A percentile compares a stretch with the other conserved stretches of the same genome.
Conservation (phyloP, 139 green algal species). For the Coelastrella sp. region DNA sequence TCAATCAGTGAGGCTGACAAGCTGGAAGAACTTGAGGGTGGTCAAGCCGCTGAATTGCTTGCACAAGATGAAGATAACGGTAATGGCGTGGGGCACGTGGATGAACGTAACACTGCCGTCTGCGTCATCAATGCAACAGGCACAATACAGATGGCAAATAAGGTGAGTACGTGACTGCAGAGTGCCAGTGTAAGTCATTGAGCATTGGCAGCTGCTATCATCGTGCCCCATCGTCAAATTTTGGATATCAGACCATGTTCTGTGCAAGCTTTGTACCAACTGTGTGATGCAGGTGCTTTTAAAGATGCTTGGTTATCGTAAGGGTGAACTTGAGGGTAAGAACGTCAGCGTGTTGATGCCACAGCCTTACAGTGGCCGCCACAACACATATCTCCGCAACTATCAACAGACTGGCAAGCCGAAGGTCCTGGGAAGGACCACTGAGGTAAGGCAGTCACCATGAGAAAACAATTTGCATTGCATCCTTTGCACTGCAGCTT, state of each 20-base stretch:
- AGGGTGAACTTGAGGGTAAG: conserved; percentile 69
- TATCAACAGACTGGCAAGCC: conserved; percentile 61
- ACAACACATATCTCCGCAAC: conserved; percentile 70
- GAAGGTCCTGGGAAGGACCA: conserved; percentile 59
- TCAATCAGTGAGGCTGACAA: conserved; percentile 52
- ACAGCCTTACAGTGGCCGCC: conserved; percentile 56
- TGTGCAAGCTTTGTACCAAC: neutral
- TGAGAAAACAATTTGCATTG: neutral
- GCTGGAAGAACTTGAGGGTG: conserved; percentile 48
- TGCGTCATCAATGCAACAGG: conserved; percentile 58
- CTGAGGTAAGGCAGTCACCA: no score
- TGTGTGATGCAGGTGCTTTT: conserved; percentile 46
- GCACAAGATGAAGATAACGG: neutral
- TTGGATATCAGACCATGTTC: no score
- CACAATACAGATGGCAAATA: conserved; percentile 62
- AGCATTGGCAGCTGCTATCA: no score
- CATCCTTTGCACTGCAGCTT: no score
- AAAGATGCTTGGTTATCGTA: conserved; percentile 63
- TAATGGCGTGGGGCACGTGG: conserved; percentile 37
- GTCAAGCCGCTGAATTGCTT: neutral
- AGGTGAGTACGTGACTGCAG: no score
- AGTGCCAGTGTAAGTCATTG: no score
- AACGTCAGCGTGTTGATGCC: conserved; percentile 72
- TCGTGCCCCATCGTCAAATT: no score
- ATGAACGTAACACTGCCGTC: conserved; percentile 53